phyloP scores from a whole-genome alignment of 1,284 basidiomycete species.

The Pyrrhoderma noxium region DNA sequence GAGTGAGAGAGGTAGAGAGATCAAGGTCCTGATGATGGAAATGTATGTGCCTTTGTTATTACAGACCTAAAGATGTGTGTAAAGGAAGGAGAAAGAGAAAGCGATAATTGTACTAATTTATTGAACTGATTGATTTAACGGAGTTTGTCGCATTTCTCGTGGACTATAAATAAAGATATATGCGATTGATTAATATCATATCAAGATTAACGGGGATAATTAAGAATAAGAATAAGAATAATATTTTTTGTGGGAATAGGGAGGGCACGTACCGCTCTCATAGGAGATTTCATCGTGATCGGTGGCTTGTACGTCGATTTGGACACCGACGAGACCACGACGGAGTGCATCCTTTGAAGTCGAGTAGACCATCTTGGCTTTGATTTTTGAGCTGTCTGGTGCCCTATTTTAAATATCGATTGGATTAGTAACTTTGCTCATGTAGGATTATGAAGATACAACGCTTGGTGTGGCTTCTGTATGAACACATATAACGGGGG shows the following conservation, averaged over 20 bases:
- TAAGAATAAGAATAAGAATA: neutral
- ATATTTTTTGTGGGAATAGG: neutral
- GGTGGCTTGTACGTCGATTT: slow-evolving; percentile 83
- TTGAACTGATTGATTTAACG: slow-evolving; percentile 1
- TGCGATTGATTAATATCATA: neutral
- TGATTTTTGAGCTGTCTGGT: slow-evolving; percentile 83
- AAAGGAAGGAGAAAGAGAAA: slow-evolving; percentile 2
- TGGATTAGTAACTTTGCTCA: too few relatives aligned
- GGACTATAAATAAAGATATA: slow-evolving; percentile 2
- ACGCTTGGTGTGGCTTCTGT: slow-evolving; percentile 2
- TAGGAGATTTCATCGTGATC: slow-evolving; percentile 73
- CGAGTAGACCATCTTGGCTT: slow-evolving; percentile 92
- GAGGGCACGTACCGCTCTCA: slow-evolving; percentile 58
- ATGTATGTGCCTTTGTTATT: neutral
- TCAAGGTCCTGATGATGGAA: too few relatives aligned
- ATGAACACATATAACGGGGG: too few relatives aligned
- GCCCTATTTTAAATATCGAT: too few relatives aligned
- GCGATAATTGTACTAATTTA: too few relatives aligned
- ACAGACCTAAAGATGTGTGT: neutral
- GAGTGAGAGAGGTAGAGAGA: too few relatives aligned
- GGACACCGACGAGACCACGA: slow-evolving; percentile 64
- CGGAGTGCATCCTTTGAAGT: slow-evolving; percentile 87
- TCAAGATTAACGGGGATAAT: neutral
- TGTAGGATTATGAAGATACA: slow-evolving; percentile 4
- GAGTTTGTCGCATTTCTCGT: slow-evolving; percentile 13